Conservation (phyloP, 768 basidiomycete genomes). For the Suillus weaverae region DNA sequence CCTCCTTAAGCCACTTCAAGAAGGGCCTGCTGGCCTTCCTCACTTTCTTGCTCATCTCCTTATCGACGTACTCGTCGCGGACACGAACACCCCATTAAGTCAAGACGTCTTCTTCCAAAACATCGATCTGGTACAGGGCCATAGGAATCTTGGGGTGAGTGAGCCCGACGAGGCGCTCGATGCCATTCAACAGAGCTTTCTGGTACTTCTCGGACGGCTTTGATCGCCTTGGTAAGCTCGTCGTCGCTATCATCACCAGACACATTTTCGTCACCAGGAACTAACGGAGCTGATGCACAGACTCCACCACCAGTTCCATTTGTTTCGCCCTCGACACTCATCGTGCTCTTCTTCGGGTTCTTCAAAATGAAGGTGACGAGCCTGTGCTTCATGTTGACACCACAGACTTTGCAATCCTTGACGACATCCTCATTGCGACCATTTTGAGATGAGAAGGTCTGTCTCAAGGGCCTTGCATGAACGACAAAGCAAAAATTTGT, state of each 20-base stretch:
- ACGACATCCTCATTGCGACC: constrained; percentile 83
- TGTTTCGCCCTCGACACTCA: constrained; percentile 32
- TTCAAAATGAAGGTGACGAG: constrained; percentile 94
- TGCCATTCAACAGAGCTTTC: constrained; percentile 88
- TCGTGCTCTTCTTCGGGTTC: constrained; percentile 75
- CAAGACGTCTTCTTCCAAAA: constrained; percentile 89
- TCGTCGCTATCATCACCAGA: constrained; percentile 67
- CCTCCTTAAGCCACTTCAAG: constrained; percentile 92
- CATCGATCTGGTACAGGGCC: constrained; percentile 88
- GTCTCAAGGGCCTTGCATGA: constrained; percentile 99
- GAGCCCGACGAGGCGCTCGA: constrained; percentile 86
- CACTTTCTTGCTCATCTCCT: constrained; percentile 93
- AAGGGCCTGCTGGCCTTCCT: constrained; percentile 95
- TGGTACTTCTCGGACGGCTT: constrained; percentile 83
- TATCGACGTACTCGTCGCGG: constrained; percentile 95
- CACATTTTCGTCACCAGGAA: constrained; percentile 44
- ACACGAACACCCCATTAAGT: constrained; percentile 95
- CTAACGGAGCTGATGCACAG: constrained; percentile 37
- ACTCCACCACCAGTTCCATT: constrained; percentile 50
- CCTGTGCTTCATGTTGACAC: constrained; percentile 73
- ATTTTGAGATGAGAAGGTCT: constrained; percentile 83
- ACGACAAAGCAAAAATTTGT: constrained; percentile 96
- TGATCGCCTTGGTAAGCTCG: constrained; percentile 61
- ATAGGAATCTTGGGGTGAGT: constrained; percentile 86
- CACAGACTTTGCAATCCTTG: constrained; percentile 98